Evolutionary conservation across 495 filamentous ascomycete species (phyloP), one percentile per base, ranked within the genome.

Genomic region (Podospora anserina): DNA sequence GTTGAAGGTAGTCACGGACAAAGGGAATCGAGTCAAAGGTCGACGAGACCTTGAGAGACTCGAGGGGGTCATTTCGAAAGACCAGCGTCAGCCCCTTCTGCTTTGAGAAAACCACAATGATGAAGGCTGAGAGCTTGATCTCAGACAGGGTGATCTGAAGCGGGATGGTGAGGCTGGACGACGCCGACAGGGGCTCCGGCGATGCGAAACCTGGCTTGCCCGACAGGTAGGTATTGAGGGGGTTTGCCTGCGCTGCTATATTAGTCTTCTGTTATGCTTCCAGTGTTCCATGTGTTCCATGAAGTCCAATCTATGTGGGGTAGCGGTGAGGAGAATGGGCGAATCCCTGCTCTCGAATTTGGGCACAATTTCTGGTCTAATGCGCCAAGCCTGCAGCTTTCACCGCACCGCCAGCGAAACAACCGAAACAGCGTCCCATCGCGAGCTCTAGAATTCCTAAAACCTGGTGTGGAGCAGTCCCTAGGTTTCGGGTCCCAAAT

Each of bases 11-110:
- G 75, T 98, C 94, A 66, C 94, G 89, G 65, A 99, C 94, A 72
- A 98, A 99, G 11, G 94, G 94, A 72, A 99, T 99, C 13, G 95
- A 97, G 81, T 99, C 95, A 77, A 98, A 99, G 28, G 95, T 99
- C 67, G 93, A 97, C 2, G 95, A 97, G 69, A 99, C 95, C 82
- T 97, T 98, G 70, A 99, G 88, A 16, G 93, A 97, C 74, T 99
- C 95, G 64, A 99, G 88, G 2, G 95, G 95, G 78, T 99, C 95
- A 84, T 99, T 98, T 70, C 95, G 90, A 72, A 99, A 99, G 5
- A 99, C 95, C 49, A 99, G 83, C 0, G 95, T 99, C 60, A 99
- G 85, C 7, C 95, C 95, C 77, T 99, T 99, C 77, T 97, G 94
- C 74, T 91, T 92, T 7, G 93, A 97, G 79, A 98, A 99, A 58